Conservation (phyloP, 164 flowering plant genomes). For the Protea cynaroides region DNA sequence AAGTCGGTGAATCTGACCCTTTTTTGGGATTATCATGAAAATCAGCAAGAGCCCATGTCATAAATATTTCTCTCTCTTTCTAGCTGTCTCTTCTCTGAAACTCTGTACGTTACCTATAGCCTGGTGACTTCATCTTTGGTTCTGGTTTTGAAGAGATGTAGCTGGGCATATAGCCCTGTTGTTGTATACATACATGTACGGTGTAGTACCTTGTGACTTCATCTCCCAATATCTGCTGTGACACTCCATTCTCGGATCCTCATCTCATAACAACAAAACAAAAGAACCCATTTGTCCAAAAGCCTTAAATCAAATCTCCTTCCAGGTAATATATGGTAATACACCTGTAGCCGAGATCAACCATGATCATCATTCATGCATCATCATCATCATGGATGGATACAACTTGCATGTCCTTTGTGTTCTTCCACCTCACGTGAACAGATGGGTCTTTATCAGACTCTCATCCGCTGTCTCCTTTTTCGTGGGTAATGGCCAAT, state of each 20-base stretch:
- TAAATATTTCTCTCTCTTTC: background rate
- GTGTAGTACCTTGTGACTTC: background rate
- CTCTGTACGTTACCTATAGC: background rate
- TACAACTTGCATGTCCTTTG: too few species aligned
- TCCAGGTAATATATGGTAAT: too few species aligned
- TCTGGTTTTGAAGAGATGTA: background rate
- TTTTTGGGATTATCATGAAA: background rate
- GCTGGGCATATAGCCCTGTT: background rate
- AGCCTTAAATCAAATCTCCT: too few species aligned
- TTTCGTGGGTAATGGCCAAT: too few species aligned
- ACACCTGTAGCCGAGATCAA: too few species aligned
- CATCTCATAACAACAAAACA: too few species aligned
- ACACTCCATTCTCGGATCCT: background rate
- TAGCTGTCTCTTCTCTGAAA: background rate
- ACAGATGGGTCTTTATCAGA: constrained; percentile 5
- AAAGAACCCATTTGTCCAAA: too few species aligned
- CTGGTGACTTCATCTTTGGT: background rate
- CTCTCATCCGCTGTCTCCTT: background rate
- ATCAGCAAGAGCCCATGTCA: constrained; percentile 1
- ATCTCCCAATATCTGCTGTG: background rate
- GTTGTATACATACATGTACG: background rate
- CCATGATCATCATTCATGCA: too few species aligned
- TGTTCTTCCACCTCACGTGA: constrained; percentile 1
- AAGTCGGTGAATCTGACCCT: too few species aligned
- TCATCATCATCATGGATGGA: too few species aligned